A percentile compares a stretch with the other conserved stretches of the same genome.
phyloP scores from a whole-genome alignment of 2,329 filamentous ascomycete genomes.

The Cordyceps fumosorosea region DNA sequence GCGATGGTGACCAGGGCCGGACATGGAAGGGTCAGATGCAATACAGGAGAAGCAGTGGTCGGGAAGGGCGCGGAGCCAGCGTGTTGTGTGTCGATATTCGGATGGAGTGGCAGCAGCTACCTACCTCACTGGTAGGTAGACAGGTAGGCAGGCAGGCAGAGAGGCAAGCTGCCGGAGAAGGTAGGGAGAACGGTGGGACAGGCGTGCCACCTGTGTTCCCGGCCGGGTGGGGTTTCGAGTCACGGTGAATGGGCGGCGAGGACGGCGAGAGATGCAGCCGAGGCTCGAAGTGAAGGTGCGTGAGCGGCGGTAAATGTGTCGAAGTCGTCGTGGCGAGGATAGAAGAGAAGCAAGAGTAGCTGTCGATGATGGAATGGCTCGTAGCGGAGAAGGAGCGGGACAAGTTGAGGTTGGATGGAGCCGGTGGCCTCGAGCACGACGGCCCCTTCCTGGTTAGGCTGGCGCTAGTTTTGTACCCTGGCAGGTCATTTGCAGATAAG shows the following conservation, averaged over 20 bases:
- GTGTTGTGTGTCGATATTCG: background rate
- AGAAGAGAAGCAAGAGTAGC: background rate
- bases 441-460: background rate
- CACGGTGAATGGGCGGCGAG: background rate
- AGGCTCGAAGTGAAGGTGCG: background rate
- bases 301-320: background rate
- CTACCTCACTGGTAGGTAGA: background rate
- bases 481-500: background rate
- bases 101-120: background rate
- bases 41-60: background rate
- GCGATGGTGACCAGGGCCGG: constrained; percentile 1
- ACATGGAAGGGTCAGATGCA: background rate
- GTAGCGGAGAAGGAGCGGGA: constrained; percentile 5
- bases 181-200: background rate
- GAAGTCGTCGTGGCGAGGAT: background rate
- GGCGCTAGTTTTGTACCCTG: background rate
- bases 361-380: constrained; percentile 1
- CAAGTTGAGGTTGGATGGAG: background rate
- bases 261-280: background rate
- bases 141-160: background rate
- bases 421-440: background rate
- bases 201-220: background rate
- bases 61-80: background rate
- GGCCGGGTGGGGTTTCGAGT: background rate
- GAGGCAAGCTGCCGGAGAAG: background rate